These are phyloP conservation scores for Starmera dryadoides DNA, from an alignment of 805 yeast species.

Conservation along the genomic window DNA sequence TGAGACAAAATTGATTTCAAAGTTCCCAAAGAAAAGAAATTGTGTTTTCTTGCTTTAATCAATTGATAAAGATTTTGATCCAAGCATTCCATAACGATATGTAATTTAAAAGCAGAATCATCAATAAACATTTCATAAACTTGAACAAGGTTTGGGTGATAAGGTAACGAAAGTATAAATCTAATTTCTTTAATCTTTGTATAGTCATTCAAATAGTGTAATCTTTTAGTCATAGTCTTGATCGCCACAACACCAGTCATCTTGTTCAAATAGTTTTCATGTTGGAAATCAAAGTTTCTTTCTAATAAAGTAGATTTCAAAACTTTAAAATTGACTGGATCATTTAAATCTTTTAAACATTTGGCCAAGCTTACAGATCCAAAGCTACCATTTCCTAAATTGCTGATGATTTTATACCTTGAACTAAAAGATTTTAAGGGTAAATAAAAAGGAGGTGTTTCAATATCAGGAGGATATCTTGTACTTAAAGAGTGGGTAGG, in stretches of 20 bases:
- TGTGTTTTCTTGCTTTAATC: slow-evolving; percentile 52
- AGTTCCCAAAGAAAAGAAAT: slow-evolving; percentile 48
- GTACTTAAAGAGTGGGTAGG: background rate
- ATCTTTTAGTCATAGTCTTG: slow-evolving; percentile 62
- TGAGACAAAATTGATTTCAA: slow-evolving; percentile 65
- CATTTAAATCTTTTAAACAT: slow-evolving; percentile 21
- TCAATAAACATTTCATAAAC: slow-evolving; percentile 79
- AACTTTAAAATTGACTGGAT: slow-evolving; percentile 8
- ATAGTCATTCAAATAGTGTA: slow-evolving; percentile 47
- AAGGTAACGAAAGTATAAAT: slow-evolving; percentile 59
- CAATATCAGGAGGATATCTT: slow-evolving; percentile 28
- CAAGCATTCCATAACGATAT: slow-evolving; percentile 87
- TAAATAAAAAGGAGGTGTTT: slow-evolving; percentile 31
- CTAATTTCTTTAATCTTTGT: slow-evolving; percentile 56
- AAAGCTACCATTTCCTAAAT: slow-evolving; percentile 69
- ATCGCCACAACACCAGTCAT: slow-evolving; percentile 57
- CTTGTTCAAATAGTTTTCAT: slow-evolving; percentile 27
- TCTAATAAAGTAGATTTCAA: slow-evolving; percentile 41
- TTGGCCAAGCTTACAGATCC: slow-evolving; percentile 66
- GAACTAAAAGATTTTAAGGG: slow-evolving; percentile 36
- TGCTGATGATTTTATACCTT: slow-evolving; percentile 43
- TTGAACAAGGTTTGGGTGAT: slow-evolving; percentile 67
- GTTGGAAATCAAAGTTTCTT: slow-evolving; percentile 14
- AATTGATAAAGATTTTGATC: slow-evolving; percentile 75
- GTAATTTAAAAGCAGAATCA: slow-evolving; percentile 45